Evolutionary conservation across 2,329 filamentous ascomycete genomes (phyloP).

Genomic region (Phyllosticta citrichinensis): DNA sequence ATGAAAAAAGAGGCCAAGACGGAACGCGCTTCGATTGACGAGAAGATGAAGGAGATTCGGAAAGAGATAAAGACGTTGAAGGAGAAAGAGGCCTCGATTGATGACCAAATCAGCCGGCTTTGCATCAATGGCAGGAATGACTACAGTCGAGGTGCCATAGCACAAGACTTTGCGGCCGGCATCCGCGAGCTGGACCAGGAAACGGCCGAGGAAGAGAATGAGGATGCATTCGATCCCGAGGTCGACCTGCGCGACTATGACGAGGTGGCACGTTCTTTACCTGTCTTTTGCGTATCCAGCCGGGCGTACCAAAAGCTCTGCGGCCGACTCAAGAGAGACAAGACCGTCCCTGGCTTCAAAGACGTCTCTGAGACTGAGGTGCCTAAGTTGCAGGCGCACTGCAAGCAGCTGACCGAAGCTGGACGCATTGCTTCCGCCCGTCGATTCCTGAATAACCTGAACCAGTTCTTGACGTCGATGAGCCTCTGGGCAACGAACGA

Average conservation of each 20-base stretch:
- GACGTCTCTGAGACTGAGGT: constrained; percentile 46
- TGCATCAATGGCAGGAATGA: constrained; percentile 49
- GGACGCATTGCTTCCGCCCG: constrained; percentile 36
- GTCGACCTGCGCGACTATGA: constrained; percentile 49
- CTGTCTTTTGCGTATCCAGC: constrained; percentile 56
- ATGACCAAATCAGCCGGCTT: constrained; percentile 26
- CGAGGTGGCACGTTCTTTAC: constrained; percentile 43
- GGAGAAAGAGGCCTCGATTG: constrained; percentile 20
- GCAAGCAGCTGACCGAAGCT: constrained; percentile 46
- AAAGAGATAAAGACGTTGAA: constrained; percentile 21
- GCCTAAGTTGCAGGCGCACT: constrained; percentile 49
- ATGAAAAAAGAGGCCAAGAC: constrained; percentile 33
- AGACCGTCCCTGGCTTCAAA: constrained; percentile 42
- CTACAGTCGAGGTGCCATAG: constrained; percentile 46
- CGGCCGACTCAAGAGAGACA: constrained; percentile 45
- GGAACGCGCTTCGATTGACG: constrained; percentile 20
- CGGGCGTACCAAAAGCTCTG: constrained; percentile 53
- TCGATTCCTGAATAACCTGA: constrained; percentile 43
- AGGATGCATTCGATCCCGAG: constrained; percentile 45
- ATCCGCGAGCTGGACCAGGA: constrained; percentile 53
- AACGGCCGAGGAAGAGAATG: constrained; percentile 42
- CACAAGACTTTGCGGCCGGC: constrained; percentile 49
- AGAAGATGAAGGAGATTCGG: constrained; percentile 22
- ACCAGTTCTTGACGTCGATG: constrained; percentile 44
- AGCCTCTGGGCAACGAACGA: constrained; percentile 40